phyloP scores from a whole-genome alignment of 2,329 filamentous ascomycete genomes.

The Phoma sp. region DNA sequence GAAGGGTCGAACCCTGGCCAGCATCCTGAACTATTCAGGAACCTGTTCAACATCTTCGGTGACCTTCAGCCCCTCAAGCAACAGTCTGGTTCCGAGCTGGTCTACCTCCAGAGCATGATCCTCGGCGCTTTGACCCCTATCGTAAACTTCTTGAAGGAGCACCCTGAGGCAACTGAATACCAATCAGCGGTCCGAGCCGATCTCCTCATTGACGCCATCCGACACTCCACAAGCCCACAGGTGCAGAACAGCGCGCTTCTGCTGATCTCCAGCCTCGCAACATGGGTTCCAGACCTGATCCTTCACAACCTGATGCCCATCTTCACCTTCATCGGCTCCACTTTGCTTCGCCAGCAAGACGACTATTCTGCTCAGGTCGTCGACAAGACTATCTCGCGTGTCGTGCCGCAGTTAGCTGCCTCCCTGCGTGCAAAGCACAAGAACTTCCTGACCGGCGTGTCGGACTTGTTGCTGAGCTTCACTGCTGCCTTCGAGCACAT shows the following conservation, averaged over 20 bases:
- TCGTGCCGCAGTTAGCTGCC: slow-evolving; percentile 88
- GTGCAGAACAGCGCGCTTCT: slow-evolving; percentile 92
- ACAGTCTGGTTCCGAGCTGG: slow-evolving; percentile 83
- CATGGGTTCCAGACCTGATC: slow-evolving; percentile 87
- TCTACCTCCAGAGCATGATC: slow-evolving; percentile 87
- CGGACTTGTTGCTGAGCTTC: slow-evolving; percentile 93
- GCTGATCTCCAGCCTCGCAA: slow-evolving; percentile 84
- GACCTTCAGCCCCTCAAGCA: slow-evolving; percentile 86
- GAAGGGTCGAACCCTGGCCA: slow-evolving; percentile 79
- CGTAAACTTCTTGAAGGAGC: slow-evolving; percentile 74
- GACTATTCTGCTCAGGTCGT: slow-evolving; percentile 98
- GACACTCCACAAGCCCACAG: slow-evolving; percentile 88
- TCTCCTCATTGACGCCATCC: slow-evolving; percentile 90
- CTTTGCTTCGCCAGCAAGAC: slow-evolving; percentile 88
- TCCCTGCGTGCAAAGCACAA: slow-evolving; percentile 82
- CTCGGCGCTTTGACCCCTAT: slow-evolving; percentile 84
- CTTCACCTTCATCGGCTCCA: slow-evolving; percentile 97
- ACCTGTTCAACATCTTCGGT: slow-evolving; percentile 83
- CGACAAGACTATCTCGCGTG: slow-evolving; percentile 89
- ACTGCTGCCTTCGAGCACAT: slow-evolving; percentile 97
- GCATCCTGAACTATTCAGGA: slow-evolving; percentile 78
- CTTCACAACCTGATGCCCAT: slow-evolving; percentile 99
- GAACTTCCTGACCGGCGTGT: slow-evolving; percentile 80
- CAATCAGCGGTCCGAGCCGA: slow-evolving; percentile 84
- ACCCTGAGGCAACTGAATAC: slow-evolving; percentile 69